A percentile compares a stretch with the other conserved stretches of the same genome.
These are phyloP conservation scores for Ceratocystis variospora DNA, from an alignment of 2,329 filamentous ascomycete species.

Conservation along the genomic window DNA sequence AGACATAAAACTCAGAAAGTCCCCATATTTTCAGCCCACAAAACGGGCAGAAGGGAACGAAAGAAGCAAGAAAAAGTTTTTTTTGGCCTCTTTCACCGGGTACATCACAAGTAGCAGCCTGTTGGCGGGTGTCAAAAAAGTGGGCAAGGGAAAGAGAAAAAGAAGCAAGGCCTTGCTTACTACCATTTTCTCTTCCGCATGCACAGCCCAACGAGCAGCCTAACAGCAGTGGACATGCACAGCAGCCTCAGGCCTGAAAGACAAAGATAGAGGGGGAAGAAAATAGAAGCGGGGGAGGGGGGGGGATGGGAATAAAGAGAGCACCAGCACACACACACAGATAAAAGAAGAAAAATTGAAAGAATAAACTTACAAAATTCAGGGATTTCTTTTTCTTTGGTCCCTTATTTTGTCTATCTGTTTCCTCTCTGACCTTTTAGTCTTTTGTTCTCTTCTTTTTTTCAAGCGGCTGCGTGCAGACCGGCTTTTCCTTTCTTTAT, in stretches of 20 bases:
- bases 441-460: not conserved
- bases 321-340: not conserved
- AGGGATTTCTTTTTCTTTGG: not conserved
- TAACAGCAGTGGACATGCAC: not conserved
- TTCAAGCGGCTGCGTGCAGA: not conserved
- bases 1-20: not conserved
- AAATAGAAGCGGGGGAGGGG: not conserved
- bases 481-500: not conserved
- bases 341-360: not conserved
- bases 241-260: not conserved
- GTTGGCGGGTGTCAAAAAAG: not conserved
- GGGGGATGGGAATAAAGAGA: no score
- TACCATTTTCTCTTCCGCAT: not conserved
- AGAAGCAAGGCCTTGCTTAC: slow-evolving; percentile 7
- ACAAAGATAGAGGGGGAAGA: not conserved
- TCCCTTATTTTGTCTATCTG: not conserved
- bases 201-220: not conserved
- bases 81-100: not conserved
- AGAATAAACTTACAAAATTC: not conserved
- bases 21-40: slow-evolving; percentile 2
- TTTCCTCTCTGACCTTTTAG: no score
- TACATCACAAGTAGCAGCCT: not conserved
- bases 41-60: not conserved
- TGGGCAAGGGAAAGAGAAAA: not conserved
- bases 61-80: slow-evolving; percentile 4